A percentile compares a stretch with the other conserved stretches of the same genome.
Evolutionary conservation across 164 flowering plant genomes (phyloP).

Genomic region (Vitis amurensis): DNA sequence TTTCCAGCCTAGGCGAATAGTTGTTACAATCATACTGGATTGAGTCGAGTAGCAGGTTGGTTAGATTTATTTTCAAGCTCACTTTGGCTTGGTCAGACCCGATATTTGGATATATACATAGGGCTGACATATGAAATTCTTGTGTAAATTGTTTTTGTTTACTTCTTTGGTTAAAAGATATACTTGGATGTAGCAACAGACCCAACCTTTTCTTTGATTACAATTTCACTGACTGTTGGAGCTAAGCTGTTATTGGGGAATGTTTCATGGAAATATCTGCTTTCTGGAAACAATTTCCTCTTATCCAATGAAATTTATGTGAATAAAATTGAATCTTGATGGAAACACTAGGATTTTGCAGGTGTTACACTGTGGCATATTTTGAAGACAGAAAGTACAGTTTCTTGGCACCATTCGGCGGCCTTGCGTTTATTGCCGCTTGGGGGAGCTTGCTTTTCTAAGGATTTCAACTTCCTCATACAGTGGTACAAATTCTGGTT

Average conservation of each 20-base stretch:
- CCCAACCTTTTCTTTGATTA: too few species aligned
- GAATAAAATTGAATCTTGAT: neutral
- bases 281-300: neutral
- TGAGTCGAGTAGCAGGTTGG: too few species aligned
- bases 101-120: neutral
- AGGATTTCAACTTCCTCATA: neutral
- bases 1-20: too few species aligned
- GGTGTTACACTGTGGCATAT: slow-evolving; percentile 70
- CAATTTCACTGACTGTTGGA: too few species aligned
- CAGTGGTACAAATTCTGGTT: neutral
- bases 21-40: too few species aligned
- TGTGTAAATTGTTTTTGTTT: neutral
- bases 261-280: too few species aligned
- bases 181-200: neutral
- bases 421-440: slow-evolving; percentile 85
- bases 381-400: slow-evolving; percentile 85
- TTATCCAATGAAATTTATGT: neutral
- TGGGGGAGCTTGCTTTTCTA: slow-evolving; percentile 92
- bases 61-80: neutral
- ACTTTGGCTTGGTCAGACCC: too few species aligned
- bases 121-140: neutral
- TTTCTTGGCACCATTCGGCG: slow-evolving; percentile 78
- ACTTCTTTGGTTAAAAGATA: neutral
- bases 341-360: slow-evolving; percentile 28
- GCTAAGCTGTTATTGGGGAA: too few species aligned